Conservation (phyloP, 805 yeast genomes). For the Ogataea philodendri region DNA sequence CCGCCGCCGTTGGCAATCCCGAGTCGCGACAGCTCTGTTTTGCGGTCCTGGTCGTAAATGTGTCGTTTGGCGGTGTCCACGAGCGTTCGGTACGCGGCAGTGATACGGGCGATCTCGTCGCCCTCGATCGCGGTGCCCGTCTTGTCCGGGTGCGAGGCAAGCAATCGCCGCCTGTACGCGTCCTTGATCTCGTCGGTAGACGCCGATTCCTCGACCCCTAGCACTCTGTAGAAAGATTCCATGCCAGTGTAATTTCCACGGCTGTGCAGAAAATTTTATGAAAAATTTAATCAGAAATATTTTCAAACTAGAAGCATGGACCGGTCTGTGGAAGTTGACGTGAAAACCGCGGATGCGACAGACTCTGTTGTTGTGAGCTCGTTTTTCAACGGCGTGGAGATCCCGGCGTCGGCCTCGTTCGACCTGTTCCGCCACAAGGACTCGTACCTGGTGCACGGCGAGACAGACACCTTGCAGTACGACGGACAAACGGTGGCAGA, state of each 20-base stretch:
- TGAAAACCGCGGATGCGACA: slow-evolving; percentile 39
- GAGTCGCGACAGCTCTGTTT: slow-evolving; percentile 32
- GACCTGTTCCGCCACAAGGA: slow-evolving; percentile 56
- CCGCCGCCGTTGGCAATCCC: slow-evolving; percentile 61
- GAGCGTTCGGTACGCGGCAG: slow-evolving; percentile 63
- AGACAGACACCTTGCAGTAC: slow-evolving; percentile 68
- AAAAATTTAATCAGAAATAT: slow-evolving; percentile 1
- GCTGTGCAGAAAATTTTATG: slow-evolving; percentile 17
- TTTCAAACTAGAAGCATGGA: slow-evolving; percentile 28
- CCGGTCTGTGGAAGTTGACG: slow-evolving; percentile 25
- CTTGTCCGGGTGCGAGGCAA: slow-evolving; percentile 82
- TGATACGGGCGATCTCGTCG: slow-evolving; percentile 38
- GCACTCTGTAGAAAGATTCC: slow-evolving; percentile 50
- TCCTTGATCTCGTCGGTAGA: slow-evolving; percentile 44
- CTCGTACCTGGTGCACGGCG: slow-evolving; percentile 68
- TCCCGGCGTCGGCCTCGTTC: slow-evolving; percentile 58
- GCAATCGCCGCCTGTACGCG: slow-evolving; percentile 62
- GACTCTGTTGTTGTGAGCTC: slow-evolving; percentile 57
- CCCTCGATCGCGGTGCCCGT: not conserved
- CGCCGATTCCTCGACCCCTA: slow-evolving; percentile 48
- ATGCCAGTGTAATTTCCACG: slow-evolving; percentile 2
- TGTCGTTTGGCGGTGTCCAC: slow-evolving; percentile 39
- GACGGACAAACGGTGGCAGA: slow-evolving; percentile 51
- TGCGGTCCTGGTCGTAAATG: slow-evolving; percentile 53
- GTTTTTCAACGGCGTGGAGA: slow-evolving; percentile 74